A percentile compares a stretch with the other conserved stretches of the same genome.
Conservation (phyloP, 2,329 filamentous ascomycete species). For the Fusarium sp. region DNA sequence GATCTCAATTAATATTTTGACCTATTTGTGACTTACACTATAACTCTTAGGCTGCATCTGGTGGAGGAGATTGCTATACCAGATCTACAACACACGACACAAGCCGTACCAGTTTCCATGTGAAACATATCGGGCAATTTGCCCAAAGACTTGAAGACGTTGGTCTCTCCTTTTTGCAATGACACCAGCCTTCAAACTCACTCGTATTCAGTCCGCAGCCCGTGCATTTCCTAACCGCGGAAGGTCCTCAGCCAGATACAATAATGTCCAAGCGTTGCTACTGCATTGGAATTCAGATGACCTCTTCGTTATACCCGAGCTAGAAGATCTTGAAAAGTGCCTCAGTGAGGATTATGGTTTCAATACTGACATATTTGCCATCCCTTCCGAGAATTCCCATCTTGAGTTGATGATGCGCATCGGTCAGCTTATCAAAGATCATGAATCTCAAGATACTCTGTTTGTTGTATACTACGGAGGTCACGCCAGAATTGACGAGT, state of each 20-base stretch:
- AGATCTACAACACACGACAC: conserved; percentile 66
- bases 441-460: conserved; percentile 67
- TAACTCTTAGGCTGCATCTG: conserved; percentile 30
- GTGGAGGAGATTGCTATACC: conserved; percentile 44
- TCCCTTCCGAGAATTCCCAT: conserved; percentile 69
- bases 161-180: conserved; percentile 44
- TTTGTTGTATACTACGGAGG: conserved; percentile 71
- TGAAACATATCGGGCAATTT: conserved; percentile 68
- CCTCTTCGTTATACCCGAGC: conserved; percentile 68
- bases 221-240: conserved; percentile 69
- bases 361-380: conserved; percentile 68
- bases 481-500: conserved; percentile 70
- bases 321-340: conserved; percentile 68
- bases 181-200: conserved; percentile 12
- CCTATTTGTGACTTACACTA: conserved; percentile 31
- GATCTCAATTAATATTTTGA: background rate
- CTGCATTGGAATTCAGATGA: conserved; percentile 71
- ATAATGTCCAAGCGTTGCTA: conserved; percentile 66
- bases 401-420: conserved; percentile 69
- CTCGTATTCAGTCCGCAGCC: conserved; percentile 60
- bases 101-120: conserved; percentile 68
- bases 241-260: conserved; percentile 65
- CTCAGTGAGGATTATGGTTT: conserved; percentile 67
- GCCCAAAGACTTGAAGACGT: conserved; percentile 67
- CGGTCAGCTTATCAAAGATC: conserved; percentile 67